Evolutionary conservation across 805 yeast genomes (phyloP).

Genomic region (Hanseniaspora thailandica): DNA sequence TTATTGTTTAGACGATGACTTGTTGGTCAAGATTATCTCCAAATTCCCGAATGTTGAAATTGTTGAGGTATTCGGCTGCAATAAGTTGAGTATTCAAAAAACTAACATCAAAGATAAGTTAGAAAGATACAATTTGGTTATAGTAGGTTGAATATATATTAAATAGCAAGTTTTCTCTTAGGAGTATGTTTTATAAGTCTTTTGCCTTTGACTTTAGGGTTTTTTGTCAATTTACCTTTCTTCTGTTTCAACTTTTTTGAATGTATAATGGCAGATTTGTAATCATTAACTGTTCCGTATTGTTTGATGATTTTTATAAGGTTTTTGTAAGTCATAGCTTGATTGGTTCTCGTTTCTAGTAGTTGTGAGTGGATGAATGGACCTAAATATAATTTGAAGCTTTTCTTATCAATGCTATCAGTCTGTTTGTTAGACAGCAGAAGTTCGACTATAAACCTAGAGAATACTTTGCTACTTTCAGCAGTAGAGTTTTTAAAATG

Average conservation of each 20-base stretch:
- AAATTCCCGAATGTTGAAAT: conserved; percentile 52
- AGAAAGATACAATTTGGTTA: conserved; percentile 69
- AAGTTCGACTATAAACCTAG: not conserved
- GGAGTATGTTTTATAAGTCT: too few relatives aligned
- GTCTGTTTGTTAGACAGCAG: not conserved
- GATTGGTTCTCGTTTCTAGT: not conserved
- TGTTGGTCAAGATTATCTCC: conserved; percentile 44
- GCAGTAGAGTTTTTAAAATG: not conserved
- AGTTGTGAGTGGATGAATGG: not conserved
- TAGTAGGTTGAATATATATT: conserved; percentile 28
- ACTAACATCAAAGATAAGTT: conserved; percentile 41
- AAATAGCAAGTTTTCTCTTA: not conserved
- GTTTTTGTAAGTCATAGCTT: not conserved
- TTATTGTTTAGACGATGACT: conserved; percentile 57
- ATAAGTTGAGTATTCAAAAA: conserved; percentile 48
- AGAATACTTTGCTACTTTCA: not conserved
- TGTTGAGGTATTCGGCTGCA: conserved; percentile 73
- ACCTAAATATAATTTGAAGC: not conserved
- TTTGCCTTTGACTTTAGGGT: not conserved
- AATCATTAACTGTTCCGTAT: conserved; percentile 3
- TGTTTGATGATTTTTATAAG: not conserved
- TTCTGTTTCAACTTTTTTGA: not conserved
- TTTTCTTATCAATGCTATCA: not conserved
- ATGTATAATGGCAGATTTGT: not conserved
- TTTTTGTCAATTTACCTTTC: not conserved